phyloP scores from a whole-genome alignment of 371 early-diverging fungal genomes.

The Mucor saturninus region DNA sequence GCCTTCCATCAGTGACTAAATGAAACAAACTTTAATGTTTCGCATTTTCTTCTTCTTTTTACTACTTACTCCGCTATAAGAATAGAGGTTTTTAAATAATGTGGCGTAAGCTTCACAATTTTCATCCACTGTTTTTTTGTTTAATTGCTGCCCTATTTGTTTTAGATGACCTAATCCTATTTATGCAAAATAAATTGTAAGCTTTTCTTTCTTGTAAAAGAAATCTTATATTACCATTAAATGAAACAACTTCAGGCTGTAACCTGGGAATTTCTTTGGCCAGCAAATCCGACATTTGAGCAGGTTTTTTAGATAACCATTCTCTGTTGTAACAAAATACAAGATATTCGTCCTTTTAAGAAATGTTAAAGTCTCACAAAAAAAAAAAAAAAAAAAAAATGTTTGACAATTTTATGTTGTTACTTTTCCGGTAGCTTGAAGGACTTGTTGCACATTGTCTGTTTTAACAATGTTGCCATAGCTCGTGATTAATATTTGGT shows the following conservation, averaged over 20 bases:
- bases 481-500: conserved; percentile 69
- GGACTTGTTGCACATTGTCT: conserved; percentile 53
- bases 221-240: conserved; percentile 28
- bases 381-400: background rate
- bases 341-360: conserved; percentile 47
- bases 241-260: conserved; percentile 33
- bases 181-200: background rate
- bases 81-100: conserved; percentile 38
- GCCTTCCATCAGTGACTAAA: conserved; percentile 33
- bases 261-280: conserved; percentile 46
- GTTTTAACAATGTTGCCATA: conserved; percentile 60
- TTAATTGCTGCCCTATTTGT: conserved; percentile 7
- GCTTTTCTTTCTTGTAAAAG: too few relatives aligned
- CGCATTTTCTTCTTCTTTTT: conserved; percentile 1
- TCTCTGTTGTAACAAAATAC: conserved; percentile 52
- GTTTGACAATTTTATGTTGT: background rate
- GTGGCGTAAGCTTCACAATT: conserved; percentile 26
- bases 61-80: conserved; percentile 37
- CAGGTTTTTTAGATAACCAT: conserved; percentile 38
- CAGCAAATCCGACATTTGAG: conserved; percentile 34
- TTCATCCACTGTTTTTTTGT: conserved; percentile 15
- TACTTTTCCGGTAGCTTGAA: conserved; percentile 60
- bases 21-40: conserved; percentile 10
- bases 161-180: conserved; percentile 1
- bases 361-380: background rate